Evolutionary conservation across 495 filamentous ascomycete genomes (phyloP), one percentile per base, ranked within the genome.

Genomic region (Mycothermus thermophilus): DNA sequence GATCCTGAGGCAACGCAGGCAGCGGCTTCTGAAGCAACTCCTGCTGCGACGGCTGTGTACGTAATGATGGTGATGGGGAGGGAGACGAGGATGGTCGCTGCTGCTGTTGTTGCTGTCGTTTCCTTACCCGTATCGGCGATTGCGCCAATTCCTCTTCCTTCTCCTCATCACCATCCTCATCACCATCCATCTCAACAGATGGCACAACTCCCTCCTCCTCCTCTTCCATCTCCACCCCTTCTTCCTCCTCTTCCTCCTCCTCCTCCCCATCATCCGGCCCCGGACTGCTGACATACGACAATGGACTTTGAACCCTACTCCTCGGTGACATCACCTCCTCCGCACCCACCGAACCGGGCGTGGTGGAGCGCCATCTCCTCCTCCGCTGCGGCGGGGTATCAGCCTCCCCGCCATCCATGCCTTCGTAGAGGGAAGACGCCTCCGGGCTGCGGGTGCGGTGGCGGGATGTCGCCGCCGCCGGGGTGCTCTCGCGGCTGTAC

Each of bases 1-100:
- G 52, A 39, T 58, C 55, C 39, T 64, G 59, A 6, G 67, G 64
- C 12, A 69, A 42, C 30, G 66, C 63, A 31, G 67, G 66, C n/a
- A 71, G 37, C 1, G 64, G 66, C 39, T 69, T 69, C 35, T 58
- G 51, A 15, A 53, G 31, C 11, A 48, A 48, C 11, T 43, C 36
- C 13, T 41, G 15, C 22, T 47, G 50, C 15, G 41, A 37, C 12
- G n/a, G n/a, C n/a, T n/a, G n/a, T n/a, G n/a, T n/a, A n/a, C n/a
- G n/a, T n/a, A n/a, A n/a, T n/a, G n/a, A n/a, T n/a, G n/a, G n/a
- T n/a, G n/a, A n/a, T n/a, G n/a, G n/a, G n/a, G n/a, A n/a, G n/a
- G n/a, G n/a, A n/a, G n/a, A n/a, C n/a, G n/a, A n/a, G n/a, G n/a
- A n/a, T n/a, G n/a, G n/a, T n/a, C n/a, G n/a, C n/a, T n/a, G n/a